Evolutionary conservation across 495 filamentous ascomycete species (phyloP).

Genomic region (Corynascus novoguineensis): DNA sequence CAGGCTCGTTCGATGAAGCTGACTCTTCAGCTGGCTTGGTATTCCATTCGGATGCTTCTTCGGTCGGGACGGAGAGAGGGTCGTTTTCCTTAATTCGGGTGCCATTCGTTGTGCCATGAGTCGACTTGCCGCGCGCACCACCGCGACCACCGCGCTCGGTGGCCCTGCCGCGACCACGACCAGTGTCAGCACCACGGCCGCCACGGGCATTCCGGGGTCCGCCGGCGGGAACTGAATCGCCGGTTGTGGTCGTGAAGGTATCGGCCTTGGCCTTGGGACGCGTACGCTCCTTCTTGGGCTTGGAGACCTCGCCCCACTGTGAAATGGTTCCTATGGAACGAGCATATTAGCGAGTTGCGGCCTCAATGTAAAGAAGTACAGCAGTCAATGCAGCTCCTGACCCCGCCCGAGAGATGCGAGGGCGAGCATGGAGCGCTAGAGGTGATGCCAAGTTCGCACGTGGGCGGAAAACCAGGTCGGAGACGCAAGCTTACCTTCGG

Average conservation of each 20-base stretch:
- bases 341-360: slow-evolving; percentile 3
- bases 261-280: slow-evolving; percentile 79
- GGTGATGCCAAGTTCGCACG: neutral
- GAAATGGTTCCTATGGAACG: slow-evolving; percentile 67
- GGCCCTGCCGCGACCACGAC: slow-evolving; percentile 66
- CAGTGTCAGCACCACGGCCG: slow-evolving; percentile 61
- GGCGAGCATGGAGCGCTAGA: neutral
- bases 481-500: slow-evolving; percentile 61
- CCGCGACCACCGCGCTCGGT: slow-evolving; percentile 69
- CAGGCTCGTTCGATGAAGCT: slow-evolving; percentile 21
- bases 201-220: slow-evolving; percentile 48
- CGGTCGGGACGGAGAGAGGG: slow-evolving; percentile 46
- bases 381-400: neutral
- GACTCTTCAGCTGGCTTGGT: slow-evolving; percentile 33
- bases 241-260: slow-evolving; percentile 47
- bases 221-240: slow-evolving; percentile 41
- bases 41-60: slow-evolving; percentile 40
- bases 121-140: slow-evolving; percentile 46
- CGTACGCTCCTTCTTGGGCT: slow-evolving; percentile 76
- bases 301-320: slow-evolving; percentile 94
- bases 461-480: neutral
- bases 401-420: neutral
- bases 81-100: slow-evolving; percentile 43
- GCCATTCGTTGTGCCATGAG: slow-evolving; percentile 49
- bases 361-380: neutral